A percentile compares a stretch with the other conserved stretches of the same genome.
Evolutionary conservation across 305 asterid species (phyloP).

Genomic region (Solanum hybrid): DNA sequence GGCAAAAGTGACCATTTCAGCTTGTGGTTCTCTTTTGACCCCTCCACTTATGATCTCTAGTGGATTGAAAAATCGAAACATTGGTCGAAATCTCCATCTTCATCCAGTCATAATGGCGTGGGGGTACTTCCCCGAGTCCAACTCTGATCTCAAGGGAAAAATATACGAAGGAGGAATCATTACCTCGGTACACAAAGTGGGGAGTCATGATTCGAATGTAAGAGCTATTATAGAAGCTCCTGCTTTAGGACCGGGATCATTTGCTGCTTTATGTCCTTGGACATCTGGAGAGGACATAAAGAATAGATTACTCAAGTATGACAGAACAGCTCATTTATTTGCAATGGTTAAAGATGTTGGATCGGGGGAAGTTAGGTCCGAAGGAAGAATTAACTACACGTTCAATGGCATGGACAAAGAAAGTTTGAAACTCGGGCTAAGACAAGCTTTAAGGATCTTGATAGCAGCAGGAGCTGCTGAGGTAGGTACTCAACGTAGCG

Average conservation of each 20-base stretch:
- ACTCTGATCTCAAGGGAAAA: constrained; percentile 35
- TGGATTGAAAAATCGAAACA: constrained; percentile 56
- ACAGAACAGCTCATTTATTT: constrained; percentile 66
- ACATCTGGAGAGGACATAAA: constrained; percentile 46
- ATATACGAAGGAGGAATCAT: constrained; percentile 78
- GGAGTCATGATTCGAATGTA: constrained; percentile 13
- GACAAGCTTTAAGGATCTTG: constrained; percentile 42
- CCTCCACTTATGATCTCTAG: constrained; percentile 70
- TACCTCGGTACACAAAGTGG: constrained; percentile 58
- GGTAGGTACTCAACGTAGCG: constrained; percentile 72
- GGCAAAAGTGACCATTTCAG: constrained; percentile 66
- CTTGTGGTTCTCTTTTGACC: constrained; percentile 76
- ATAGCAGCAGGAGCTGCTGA: constrained; percentile 83
- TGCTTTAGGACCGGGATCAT: constrained; percentile 57
- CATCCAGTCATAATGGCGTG: constrained; percentile 93
- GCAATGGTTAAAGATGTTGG: constrained; percentile 66
- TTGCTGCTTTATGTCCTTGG: constrained; percentile 63
- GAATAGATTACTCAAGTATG: constrained; percentile 35
- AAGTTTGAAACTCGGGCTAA: constrained; percentile 41
- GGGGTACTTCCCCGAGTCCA: constrained; percentile 71
- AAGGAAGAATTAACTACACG: constrained; percentile 44
- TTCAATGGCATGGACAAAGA: constrained; percentile 42
- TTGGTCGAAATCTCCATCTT: constrained; percentile 74
- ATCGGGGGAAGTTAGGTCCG: constrained; percentile 31
- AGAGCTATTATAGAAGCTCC: constrained; percentile 59